Base-by-base conservation (phyloP, 1,284 basidiomycete genomes). In the Microstroma glucosiphilum region DNA sequence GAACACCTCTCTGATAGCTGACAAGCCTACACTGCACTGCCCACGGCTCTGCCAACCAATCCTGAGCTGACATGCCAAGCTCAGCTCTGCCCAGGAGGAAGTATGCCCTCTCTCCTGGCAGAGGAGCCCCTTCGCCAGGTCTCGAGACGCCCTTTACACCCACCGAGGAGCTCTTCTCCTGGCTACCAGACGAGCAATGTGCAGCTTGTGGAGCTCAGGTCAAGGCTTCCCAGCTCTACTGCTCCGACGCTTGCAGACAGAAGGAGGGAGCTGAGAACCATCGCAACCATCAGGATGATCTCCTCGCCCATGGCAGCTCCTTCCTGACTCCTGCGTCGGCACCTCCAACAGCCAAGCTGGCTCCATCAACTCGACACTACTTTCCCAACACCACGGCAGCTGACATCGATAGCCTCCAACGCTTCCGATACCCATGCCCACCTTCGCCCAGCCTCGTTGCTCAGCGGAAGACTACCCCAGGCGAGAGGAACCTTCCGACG, bases 161-260 rank as follows among this genome's bases (percentile, higher is more conserved):
- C 15, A 25, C 51, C n/a, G 51, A 54, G 26, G 51, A 54, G 51
- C 25, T 54, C 25, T 21, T 15, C 13, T 54, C 51, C 13, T 54
- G 51, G 51, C 51, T 54, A 15, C 51, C 51, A 6, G 51, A 54
- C 25, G 51, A 54, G 25, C 13, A 23, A 15, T 54, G 51, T 25
- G 51, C 25, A 54, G 51, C 51, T 23, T 54, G 51, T 21, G 51
- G 51, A 15, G 51, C 51, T 19, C 51, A 17, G 13, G 51, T 26
- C 25, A 15, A 15, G 13, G 15, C 21, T 3, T 13, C 21, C 25
- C 51, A 54, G 25, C 51, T 54, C 51, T 54, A 54, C 51, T 54
- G 51, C 51, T 54, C 51, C 6, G 51, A 21, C 6, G 51, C n/a
- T 2, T 54, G 51, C 51, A 54, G 13, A 25, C 21, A 54, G 17